A percentile compares a stretch with the other conserved stretches of the same genome.
Evolutionary conservation across 495 filamentous ascomycete species (phyloP).

Genomic region (Chaetomium tenue): DNA sequence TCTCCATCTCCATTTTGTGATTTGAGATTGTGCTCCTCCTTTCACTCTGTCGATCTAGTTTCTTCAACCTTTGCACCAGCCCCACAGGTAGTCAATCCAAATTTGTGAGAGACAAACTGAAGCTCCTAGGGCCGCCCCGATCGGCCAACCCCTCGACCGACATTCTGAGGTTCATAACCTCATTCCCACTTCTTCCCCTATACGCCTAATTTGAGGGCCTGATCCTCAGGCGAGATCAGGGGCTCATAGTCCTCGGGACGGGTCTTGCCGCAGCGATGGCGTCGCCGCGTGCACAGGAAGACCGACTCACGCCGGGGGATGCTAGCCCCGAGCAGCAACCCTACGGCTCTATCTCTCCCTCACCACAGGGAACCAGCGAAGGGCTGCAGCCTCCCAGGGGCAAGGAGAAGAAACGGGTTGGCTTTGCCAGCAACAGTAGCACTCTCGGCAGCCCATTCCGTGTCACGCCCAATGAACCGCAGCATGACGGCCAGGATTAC

Average conservation of each 20-base stretch:
- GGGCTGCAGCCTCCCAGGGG: constrained; percentile 21
- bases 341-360: neutral
- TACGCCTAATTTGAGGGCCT: neutral
- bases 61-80: neutral
- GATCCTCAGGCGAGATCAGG: neutral
- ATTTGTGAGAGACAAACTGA: neutral
- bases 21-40: neutral
- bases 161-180: neutral
- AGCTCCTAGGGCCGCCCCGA: neutral
- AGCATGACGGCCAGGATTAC: constrained; percentile 24
- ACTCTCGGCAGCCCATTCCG: constrained; percentile 8
- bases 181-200: neutral
- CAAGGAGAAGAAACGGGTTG: constrained; percentile 39
- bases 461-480: constrained; percentile 20
- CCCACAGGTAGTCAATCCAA: constrained; percentile 6
- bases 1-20: neutral
- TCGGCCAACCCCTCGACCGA: neutral
- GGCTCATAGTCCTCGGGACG: neutral
- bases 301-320: constrained; percentile 4
- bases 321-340: constrained; percentile 6
- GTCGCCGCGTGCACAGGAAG: constrained; percentile 16
- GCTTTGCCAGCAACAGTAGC: constrained; percentile 27
- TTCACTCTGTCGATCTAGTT: neutral
- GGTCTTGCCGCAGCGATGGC: constrained; percentile 20
- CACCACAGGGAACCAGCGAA: constrained; percentile 2